phyloP scores from a whole-genome alignment of 2,329 filamentous ascomycete species.

The Botrytis squamosa region DNA sequence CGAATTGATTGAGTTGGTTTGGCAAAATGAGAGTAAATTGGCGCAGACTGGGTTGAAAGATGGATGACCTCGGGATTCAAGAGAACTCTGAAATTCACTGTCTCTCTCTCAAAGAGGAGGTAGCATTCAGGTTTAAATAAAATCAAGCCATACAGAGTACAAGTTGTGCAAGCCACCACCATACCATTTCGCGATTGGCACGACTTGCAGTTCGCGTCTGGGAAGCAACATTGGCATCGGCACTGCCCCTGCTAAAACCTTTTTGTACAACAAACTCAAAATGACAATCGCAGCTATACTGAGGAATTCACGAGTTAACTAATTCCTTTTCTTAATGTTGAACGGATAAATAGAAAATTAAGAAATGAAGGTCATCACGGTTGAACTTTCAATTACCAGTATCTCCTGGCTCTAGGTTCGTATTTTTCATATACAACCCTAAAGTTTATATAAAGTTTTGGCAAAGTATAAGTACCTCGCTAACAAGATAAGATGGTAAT shows the following conservation, averaged over 20 bases:
- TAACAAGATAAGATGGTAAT: background rate
- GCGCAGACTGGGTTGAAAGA: background rate
- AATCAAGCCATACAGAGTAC: background rate
- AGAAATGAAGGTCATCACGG: background rate
- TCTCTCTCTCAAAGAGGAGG: background rate
- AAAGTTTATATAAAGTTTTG: background rate
- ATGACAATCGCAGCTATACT: background rate
- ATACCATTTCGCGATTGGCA: background rate
- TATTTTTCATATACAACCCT: background rate
- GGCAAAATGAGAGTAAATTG: background rate
- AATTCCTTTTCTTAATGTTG: background rate
- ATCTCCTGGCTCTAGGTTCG: background rate
- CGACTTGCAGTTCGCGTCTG: background rate
- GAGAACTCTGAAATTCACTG: background rate
- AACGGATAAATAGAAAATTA: background rate
- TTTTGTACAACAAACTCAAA: background rate
- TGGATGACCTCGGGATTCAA: background rate
- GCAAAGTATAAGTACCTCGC: background rate
- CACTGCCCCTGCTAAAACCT: background rate
- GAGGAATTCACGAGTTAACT: background rate
- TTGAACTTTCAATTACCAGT: background rate
- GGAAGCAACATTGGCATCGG: background rate
- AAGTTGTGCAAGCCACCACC: background rate
- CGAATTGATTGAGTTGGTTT: background rate
- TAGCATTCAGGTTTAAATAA: conserved; percentile 7